Percentiles rank a stretch among this genome's conserved stretches.
Evolutionary conservation across 495 filamentous ascomycete genomes (phyloP).

Genomic region (Daldinia concentrica): DNA sequence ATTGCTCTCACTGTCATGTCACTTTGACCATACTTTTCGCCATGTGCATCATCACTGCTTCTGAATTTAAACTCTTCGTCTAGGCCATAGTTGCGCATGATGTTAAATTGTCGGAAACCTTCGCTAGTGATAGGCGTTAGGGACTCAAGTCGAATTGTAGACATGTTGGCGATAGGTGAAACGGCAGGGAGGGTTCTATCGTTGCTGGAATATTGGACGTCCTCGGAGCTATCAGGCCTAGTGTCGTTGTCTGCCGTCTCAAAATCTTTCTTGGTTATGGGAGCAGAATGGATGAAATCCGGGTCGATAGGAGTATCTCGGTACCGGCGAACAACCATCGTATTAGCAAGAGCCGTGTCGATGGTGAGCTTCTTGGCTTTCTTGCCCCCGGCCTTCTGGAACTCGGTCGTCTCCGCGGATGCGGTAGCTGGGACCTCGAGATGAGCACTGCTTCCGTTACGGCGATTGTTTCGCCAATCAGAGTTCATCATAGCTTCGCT

Average conservation of each 20-base stretch:
- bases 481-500: constrained; percentile 25
- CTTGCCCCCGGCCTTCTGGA: constrained; percentile 1
- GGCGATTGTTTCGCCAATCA: constrained; percentile 31
- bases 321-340: constrained; percentile 5
- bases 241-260: background rate
- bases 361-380: constrained; percentile 3
- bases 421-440: constrained; percentile 9
- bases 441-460: background rate
- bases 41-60: background rate
- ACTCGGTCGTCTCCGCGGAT: constrained; percentile 9
- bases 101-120: background rate
- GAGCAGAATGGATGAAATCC: constrained; percentile 33
- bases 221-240: background rate
- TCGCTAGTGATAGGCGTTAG: constrained; percentile 11
- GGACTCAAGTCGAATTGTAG: background rate
- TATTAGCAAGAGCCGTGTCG: background rate
- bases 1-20: background rate
- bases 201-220: background rate
- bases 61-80: background rate
- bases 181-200: background rate
- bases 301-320: constrained; percentile 25
- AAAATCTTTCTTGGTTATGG: constrained; percentile 22
- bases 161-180: background rate
- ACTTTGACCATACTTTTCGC: background rate
- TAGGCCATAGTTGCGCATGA: background rate